Evolutionary conservation across 257 asterid species (phyloP).

Genomic region (Osmanthus fragrans): DNA sequence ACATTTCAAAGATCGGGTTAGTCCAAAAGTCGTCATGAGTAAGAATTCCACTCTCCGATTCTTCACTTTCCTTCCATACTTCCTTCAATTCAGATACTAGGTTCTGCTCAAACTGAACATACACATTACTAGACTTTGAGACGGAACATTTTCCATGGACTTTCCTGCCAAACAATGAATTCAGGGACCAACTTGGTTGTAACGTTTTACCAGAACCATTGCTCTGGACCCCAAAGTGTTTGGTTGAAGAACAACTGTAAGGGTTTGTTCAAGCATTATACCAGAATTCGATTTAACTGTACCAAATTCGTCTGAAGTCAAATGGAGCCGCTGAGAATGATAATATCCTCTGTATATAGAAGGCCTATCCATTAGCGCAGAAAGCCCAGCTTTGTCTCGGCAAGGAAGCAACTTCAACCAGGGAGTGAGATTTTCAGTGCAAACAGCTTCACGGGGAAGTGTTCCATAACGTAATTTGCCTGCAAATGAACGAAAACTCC

Average conservation of each 20-base stretch:
- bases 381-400: slow-evolving; percentile 90
- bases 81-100: slow-evolving; percentile 56
- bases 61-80: slow-evolving; percentile 23
- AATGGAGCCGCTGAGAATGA: slow-evolving; percentile 87
- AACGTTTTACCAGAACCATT: slow-evolving; percentile 37
- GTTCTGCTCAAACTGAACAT: slow-evolving; percentile 69
- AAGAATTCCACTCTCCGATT: slow-evolving; percentile 34
- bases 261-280: slow-evolving; percentile 84
- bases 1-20: slow-evolving; percentile 58
- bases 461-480: slow-evolving; percentile 82
- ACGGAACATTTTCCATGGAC: slow-evolving; percentile 69
- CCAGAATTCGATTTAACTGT: slow-evolving; percentile 43
- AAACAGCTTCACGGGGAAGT: slow-evolving; percentile 98
- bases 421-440: slow-evolving; percentile 98
- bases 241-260: slow-evolving; percentile 87
- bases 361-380: slow-evolving; percentile 90
- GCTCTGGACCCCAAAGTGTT: slow-evolving; percentile 32
- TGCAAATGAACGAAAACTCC: slow-evolving; percentile 65
- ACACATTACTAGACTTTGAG: slow-evolving; percentile 72
- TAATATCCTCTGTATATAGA: slow-evolving; percentile 79
- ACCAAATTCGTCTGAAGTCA: slow-evolving; percentile 67
- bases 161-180: slow-evolving; percentile 85
- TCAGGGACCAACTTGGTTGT: slow-evolving; percentile 87
- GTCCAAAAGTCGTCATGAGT: slow-evolving; percentile 28
- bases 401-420: slow-evolving; percentile 99